phyloP scores from a whole-genome alignment of 129 eudicot species.

The Daucus carota region DH1_v3.0 NC_030382.2:46750001-46750500 shows the following conservation, averaged over 20 bases:
- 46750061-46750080: too few relatives aligned
- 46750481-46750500: neutral
- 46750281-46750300: slow-evolving; percentile 22
- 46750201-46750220: neutral
- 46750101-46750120: neutral
- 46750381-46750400: slow-evolving; percentile 24
- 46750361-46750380: slow-evolving; percentile 36
- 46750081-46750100: neutral
- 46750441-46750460: slow-evolving; percentile 52
- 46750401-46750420: slow-evolving; percentile 22
- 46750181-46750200: neutral
- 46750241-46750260: slow-evolving; percentile 58
- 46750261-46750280: slow-evolving; percentile 48
- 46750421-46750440: slow-evolving; percentile 34
- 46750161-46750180: neutral
- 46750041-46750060: too few relatives aligned
- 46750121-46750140: neutral
- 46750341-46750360: slow-evolving; percentile 37
- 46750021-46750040: too few relatives aligned
- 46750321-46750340: slow-evolving; percentile 14
- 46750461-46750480: slow-evolving; percentile 43
- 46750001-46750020: too few relatives aligned
- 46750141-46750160: neutral
- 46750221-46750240: slow-evolving; percentile 44
- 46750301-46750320: slow-evolving; percentile 27